Conservation (phyloP, 345 rosid genomes). For the Populus deltoides region DNA sequence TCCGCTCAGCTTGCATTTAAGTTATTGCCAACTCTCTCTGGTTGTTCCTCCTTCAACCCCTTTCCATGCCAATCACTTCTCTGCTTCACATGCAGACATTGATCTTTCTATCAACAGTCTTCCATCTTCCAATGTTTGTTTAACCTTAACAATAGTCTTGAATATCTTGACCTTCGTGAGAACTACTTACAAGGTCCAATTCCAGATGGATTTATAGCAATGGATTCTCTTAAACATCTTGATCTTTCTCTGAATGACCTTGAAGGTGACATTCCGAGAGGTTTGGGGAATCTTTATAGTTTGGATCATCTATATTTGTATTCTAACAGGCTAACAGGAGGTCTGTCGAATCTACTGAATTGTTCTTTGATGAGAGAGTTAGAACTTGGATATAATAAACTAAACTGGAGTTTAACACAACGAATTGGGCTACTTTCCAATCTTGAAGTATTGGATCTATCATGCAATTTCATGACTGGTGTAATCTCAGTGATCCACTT, state of each 20-base stretch:
- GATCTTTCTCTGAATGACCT: not conserved
- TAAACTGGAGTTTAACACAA: not conserved
- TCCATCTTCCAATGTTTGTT: not conserved
- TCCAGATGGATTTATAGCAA: not conserved
- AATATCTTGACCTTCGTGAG: not conserved
- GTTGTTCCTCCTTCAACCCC: not conserved
- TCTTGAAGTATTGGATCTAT: not conserved
- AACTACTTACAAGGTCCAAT: not conserved
- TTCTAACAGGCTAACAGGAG: not conserved
- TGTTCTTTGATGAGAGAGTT: not conserved
- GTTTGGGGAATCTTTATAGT: not conserved
- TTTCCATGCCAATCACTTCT: not conserved
- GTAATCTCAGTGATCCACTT: not conserved
- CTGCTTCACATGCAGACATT: not conserved
- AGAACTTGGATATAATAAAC: not conserved
- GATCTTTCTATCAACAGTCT: not conserved
- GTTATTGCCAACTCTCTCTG: not conserved
- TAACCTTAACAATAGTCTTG: not conserved
- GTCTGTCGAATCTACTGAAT: not conserved
- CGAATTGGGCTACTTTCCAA: not conserved
- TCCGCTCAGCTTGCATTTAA: not conserved
- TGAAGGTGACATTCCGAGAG: not conserved
- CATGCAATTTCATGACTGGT: not conserved
- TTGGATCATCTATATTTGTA: not conserved
- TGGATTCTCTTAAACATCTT: slow-evolving; percentile 1